These are phyloP conservation scores for Globisporangium takayamanum DNA, from an alignment of 352 stramenopile genomes.

Conservation along the genomic window DNA sequence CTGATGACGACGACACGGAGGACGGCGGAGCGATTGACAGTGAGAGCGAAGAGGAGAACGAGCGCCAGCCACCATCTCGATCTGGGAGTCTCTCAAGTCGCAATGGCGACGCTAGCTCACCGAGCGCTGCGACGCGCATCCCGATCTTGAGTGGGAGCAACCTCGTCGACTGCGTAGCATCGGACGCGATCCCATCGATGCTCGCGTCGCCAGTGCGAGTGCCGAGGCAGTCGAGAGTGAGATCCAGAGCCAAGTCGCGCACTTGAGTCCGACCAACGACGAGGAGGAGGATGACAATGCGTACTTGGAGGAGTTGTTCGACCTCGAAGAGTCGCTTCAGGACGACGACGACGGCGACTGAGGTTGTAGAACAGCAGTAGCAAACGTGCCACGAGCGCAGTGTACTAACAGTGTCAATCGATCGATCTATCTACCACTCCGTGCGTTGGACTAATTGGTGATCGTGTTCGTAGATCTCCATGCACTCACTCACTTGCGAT, in stretches of 20 bases:
- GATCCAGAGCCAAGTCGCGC: conserved; percentile 2
- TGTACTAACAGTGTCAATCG: too few species aligned
- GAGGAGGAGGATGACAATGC: conserved; percentile 33
- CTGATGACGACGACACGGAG: background rate
- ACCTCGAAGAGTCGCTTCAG: conserved; percentile 67
- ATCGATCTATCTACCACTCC: background rate
- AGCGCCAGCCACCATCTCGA: background rate
- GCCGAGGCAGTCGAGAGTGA: conserved; percentile 1
- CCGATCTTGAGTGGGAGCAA: conserved; percentile 18
- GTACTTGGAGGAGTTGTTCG: conserved; percentile 70
- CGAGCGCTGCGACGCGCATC: conserved; percentile 14
- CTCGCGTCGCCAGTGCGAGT: background rate
- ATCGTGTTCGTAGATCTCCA: background rate
- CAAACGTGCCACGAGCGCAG: background rate
- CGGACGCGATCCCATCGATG: conserved; percentile 15
- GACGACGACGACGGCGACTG: conserved; percentile 30
- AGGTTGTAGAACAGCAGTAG: background rate
- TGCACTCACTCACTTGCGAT: background rate
- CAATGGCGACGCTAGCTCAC: background rate
- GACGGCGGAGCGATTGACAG: conserved; percentile 15
- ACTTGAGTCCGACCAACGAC: conserved; percentile 7
- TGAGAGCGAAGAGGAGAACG: background rate
- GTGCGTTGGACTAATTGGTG: too few species aligned
- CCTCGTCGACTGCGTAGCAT: conserved; percentile 11
- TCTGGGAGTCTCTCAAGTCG: background rate